Conservation (phyloP, 495 filamentous ascomycete genomes). For the Trichoderma asperelloides region DNA sequence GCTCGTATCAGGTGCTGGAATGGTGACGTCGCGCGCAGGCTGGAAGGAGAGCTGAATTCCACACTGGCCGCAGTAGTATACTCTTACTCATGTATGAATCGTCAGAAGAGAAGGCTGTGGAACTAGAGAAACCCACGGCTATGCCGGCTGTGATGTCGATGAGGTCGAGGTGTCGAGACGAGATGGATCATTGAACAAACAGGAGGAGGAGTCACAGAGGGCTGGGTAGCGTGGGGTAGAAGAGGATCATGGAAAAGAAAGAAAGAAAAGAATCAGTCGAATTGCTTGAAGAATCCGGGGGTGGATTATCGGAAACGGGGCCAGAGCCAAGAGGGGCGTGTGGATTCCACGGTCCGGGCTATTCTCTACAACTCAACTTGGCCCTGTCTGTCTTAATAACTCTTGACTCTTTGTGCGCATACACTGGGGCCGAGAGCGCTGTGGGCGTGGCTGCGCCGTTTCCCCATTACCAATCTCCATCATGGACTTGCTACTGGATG, state of each 20-base stretch:
- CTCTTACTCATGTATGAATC: neutral
- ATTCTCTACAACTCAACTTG: neutral
- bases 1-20: neutral
- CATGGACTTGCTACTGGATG: neutral
- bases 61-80: neutral
- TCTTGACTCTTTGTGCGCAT: neutral
- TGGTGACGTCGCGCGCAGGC: neutral
- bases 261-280: constrained; percentile 5
- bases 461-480: neutral
- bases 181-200: neutral
- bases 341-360: constrained; percentile 4
- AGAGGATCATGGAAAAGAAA: neutral
- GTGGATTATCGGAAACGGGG: constrained; percentile 8
- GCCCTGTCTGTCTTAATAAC: neutral
- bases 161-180: neutral
- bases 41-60: neutral
- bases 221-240: neutral
- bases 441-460: neutral
- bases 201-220: neutral
- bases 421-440: neutral
- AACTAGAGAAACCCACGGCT: neutral
- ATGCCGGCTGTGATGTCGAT: neutral
- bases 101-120: neutral
- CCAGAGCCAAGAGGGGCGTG: constrained; percentile 1
- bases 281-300: constrained; percentile 5